Percentiles rank a stretch among this genome's conserved stretches.
phyloP scores from a whole-genome alignment of 2,329 filamentous ascomycete genomes.

The Teratosphaeria nubilosa region DNA sequence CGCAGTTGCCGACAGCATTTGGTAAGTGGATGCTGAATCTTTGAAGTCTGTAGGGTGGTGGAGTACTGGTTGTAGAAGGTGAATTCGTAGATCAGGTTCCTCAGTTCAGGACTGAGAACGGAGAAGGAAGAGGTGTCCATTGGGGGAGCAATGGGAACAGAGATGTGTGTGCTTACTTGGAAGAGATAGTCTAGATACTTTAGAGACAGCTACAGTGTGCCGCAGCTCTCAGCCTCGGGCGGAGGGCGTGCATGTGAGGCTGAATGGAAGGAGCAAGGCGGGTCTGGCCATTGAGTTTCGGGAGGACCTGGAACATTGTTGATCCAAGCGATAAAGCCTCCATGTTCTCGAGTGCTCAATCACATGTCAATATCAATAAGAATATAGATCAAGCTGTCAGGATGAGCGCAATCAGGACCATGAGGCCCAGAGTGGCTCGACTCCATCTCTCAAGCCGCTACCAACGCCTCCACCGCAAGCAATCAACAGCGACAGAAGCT shows the following conservation, averaged over 20 bases:
- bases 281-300: not conserved
- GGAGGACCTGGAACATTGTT: not conserved
- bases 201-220: not conserved
- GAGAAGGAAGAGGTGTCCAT: slow-evolving; percentile 8
- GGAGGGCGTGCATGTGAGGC: not conserved
- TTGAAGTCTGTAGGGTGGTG: slow-evolving; percentile 7
- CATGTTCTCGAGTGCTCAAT: not conserved
- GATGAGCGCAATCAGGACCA: slow-evolving; percentile 5
- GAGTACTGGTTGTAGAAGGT: slow-evolving; percentile 13
- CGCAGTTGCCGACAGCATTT: slow-evolving; percentile 14
- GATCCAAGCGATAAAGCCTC: not conserved
- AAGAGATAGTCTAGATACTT: no score
- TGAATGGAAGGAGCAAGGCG: no score
- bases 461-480: slow-evolving; percentile 8
- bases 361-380: not conserved
- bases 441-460: slow-evolving; percentile 20
- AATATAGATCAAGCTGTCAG: not conserved
- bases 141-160: not conserved
- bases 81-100: slow-evolving; percentile 14
- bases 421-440: slow-evolving; percentile 8
- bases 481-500: slow-evolving; percentile 1
- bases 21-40: slow-evolving; percentile 12
- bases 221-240: not conserved
- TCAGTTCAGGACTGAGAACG: slow-evolving; percentile 10
- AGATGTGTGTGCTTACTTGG: not conserved